Evolutionary conservation across 2,329 filamentous ascomycete genomes (phyloP), one percentile per base, ranked within the genome.

Genomic region (Dactylellina leptospora): DNA sequence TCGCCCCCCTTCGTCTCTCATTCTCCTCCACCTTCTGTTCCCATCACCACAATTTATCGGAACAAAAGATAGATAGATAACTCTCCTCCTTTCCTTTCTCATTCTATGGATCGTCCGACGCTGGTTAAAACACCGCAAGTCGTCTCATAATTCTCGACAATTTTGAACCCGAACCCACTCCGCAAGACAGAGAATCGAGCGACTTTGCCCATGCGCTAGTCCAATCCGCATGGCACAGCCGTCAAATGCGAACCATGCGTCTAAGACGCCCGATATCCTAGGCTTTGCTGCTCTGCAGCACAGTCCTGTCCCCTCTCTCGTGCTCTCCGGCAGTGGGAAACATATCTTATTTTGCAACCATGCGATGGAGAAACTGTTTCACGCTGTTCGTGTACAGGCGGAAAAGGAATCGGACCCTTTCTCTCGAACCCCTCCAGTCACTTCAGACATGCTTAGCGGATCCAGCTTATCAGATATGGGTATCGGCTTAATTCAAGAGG

Each of bases 261-360:
- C 68, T 55, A 40, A 50, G 68, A 55, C 53, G 68, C 68, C 40
- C 20, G 47, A 54, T 25, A 27, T 36, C 10, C 42, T 72, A 27
- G 48, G 33, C 25, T 64, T 33, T 20, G 59, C 56, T 54, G 68
- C 68, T 50, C 16, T 72, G 48, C 59, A 59, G 53, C 68, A 72
- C 33, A 72, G 59, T 22, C 68, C 59, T 1, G 55, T 40, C 36
- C 44, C 68, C 11, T 23, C 27, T 23, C 68, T 72, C 18, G 36
- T 72, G 11, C 2, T 72, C n/a, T 72, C 59, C 16, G 59, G 59
- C 13, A 36, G 6, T 38, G 50, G 44, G 25, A 72, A 72, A 47
- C 68, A 72, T 16, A 72, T 72, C 22, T 10, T 53, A 10, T 72
- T 72, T 33, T 72, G 68, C 56, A 72, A 72, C 22, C 42, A 64